Conservation (phyloP, 495 filamentous ascomycete species). For the Bryoglossum gracile region DNA sequence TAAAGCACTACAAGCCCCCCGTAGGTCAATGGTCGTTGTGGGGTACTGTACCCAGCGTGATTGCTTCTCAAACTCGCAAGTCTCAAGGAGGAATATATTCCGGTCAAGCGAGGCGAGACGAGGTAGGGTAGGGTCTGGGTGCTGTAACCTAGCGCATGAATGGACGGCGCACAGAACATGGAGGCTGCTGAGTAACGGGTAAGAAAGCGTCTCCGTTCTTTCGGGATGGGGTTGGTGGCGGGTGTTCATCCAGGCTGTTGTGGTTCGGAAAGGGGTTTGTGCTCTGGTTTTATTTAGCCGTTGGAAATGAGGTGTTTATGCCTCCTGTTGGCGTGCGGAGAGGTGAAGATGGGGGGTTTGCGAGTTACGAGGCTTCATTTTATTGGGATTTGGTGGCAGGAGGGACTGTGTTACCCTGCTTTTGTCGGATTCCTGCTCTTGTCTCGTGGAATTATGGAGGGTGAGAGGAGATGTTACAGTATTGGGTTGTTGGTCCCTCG, state of each 20-base stretch:
- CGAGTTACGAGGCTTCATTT: not conserved
- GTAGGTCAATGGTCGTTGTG: too few species aligned
- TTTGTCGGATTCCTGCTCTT: not conserved
- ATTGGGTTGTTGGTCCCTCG: not conserved
- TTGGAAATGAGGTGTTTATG: constrained; percentile 18
- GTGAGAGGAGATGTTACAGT: not conserved
- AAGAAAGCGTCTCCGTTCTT: not conserved
- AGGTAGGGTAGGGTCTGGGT: too few species aligned
- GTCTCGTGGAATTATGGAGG: too few species aligned
- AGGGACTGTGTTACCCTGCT: not conserved
- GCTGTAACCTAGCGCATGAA: not conserved
- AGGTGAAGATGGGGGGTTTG: too few species aligned
- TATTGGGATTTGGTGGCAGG: not conserved
- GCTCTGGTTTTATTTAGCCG: constrained; percentile 9
- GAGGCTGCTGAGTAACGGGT: constrained; percentile 9
- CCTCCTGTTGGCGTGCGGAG: not conserved
- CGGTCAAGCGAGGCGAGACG: too few species aligned
- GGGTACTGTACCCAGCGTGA: too few species aligned
- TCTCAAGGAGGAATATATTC: not conserved
- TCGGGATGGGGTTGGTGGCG: too few species aligned
- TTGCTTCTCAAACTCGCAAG: too few species aligned
- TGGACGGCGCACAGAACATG: constrained; percentile 4
- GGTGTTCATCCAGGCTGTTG: not conserved
- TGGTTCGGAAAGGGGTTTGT: constrained; percentile 4
- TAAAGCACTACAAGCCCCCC: too few species aligned